Evolutionary conservation across 1,284 basidiomycete species (phyloP).

Genomic region (Coniophora puteana): DNA sequence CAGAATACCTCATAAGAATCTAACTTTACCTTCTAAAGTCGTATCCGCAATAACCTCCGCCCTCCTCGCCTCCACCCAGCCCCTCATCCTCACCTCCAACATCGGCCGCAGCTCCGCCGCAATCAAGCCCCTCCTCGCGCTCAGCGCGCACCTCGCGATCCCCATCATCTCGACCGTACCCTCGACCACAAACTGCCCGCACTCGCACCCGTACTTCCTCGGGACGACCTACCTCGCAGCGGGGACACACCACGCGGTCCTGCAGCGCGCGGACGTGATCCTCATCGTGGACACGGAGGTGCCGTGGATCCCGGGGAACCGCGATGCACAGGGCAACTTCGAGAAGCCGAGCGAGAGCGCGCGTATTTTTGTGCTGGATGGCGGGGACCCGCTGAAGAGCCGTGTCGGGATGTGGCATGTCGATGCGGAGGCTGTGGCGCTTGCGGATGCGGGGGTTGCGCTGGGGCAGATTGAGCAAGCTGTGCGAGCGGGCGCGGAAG

Average conservation of each 20-base stretch:
- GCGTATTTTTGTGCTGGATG: conserved; percentile 57
- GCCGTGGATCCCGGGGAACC: conserved; percentile 59
- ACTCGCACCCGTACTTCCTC: conserved; percentile 50
- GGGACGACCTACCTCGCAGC: conserved; percentile 44
- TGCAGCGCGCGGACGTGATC: conserved; percentile 57
- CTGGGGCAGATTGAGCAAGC: conserved; percentile 45
- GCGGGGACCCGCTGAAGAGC: conserved; percentile 57
- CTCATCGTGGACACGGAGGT: conserved; percentile 62
- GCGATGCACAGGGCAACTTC: conserved; percentile 26
- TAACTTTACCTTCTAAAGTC: conserved; percentile 26
- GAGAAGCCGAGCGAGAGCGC: conserved; percentile 37
- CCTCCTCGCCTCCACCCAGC: conserved; percentile 46
- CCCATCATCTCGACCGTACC: conserved; percentile 54
- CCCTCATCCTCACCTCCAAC: conserved; percentile 63
- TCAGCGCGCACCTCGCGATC: conserved; percentile 51
- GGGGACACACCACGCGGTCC: conserved; percentile 39
- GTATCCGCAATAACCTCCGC: conserved; percentile 42
- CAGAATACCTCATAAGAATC: not conserved
- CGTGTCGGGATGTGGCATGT: conserved; percentile 51
- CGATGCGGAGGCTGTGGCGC: conserved; percentile 53
- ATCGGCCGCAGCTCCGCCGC: conserved; percentile 54
- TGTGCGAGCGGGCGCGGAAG: conserved; percentile 19
- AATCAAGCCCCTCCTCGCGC: conserved; percentile 40
- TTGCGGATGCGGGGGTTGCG: conserved; percentile 51
- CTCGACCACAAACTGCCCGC: conserved; percentile 50